Conservation (phyloP, 495 filamentous ascomycete species). For the Penicillium desertorum region DNA sequence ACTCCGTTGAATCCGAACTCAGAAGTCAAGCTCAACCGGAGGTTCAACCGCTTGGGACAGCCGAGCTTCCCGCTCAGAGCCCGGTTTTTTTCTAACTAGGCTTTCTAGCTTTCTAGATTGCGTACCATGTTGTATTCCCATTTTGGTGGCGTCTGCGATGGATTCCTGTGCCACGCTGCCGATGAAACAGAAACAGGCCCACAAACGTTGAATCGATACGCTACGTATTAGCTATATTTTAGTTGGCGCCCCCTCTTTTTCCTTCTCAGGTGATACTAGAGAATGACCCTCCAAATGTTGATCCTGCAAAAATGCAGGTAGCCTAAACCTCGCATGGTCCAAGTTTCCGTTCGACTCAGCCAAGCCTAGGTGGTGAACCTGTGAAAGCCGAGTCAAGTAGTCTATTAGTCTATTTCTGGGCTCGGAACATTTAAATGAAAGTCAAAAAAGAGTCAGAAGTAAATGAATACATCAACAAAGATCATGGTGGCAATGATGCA, state of each 20-base stretch:
- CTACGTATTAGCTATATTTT: conserved; percentile 9
- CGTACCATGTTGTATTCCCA: background rate
- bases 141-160: conserved; percentile 18
- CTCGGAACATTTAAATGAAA: conserved; percentile 17
- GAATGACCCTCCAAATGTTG: conserved; percentile 19
- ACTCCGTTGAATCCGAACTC: background rate
- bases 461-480: conserved; percentile 7
- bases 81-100: background rate
- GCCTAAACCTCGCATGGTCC: conserved; percentile 3
- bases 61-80: conserved; percentile 30
- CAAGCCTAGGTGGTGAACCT: background rate
- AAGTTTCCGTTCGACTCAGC: conserved; percentile 9
- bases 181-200: conserved; percentile 36
- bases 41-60: conserved; percentile 24
- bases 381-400: background rate
- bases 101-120: background rate
- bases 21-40: conserved; percentile 17
- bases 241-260: conserved; percentile 11
- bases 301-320: conserved; percentile 19
- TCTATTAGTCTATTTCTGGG: conserved; percentile 9
- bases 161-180: conserved; percentile 14
- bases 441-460: background rate
- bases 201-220: conserved; percentile 18
- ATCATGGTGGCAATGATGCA: conserved; percentile 31
- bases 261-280: conserved; percentile 23